phyloP scores from a whole-genome alignment of 495 filamentous ascomycete genomes.

The Penicillium ochrochloron region DNA sequence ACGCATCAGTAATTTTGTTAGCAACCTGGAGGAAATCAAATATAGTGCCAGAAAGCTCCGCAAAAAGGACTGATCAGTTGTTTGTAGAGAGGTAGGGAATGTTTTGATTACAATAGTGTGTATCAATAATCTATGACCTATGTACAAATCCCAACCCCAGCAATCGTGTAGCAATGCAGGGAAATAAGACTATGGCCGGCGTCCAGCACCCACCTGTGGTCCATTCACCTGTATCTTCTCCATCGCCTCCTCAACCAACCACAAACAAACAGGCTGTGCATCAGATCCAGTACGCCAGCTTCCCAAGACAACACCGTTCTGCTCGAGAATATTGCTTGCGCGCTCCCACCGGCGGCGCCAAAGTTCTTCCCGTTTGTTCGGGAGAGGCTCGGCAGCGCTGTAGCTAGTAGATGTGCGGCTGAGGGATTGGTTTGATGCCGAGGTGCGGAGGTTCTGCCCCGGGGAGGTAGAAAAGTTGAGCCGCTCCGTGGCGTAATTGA shows the following conservation, averaged over 20 bases:
- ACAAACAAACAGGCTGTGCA: conserved; percentile 62
- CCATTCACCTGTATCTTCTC: conserved; percentile 24
- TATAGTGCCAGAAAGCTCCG: too few relatives aligned
- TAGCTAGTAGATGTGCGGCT: conserved; percentile 16
- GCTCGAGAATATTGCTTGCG: conserved; percentile 71
- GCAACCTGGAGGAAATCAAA: too few relatives aligned
- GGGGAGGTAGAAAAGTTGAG: conserved; percentile 32
- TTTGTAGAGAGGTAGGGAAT: background rate
- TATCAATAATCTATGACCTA: conserved; percentile 12
- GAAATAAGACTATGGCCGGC: conserved; percentile 2
- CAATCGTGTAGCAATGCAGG: background rate
- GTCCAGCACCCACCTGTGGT: conserved; percentile 5
- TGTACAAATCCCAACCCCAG: conserved; percentile 10
- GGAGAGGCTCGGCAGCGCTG: conserved; percentile 27
- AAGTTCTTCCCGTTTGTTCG: conserved; percentile 79
- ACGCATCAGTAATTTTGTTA: too few relatives aligned
- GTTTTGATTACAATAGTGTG: background rate
- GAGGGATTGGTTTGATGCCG: conserved; percentile 37
- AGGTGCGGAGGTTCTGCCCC: conserved; percentile 24
- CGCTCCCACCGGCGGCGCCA: conserved; percentile 81
- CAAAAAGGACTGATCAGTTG: too few relatives aligned
- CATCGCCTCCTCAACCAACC: conserved; percentile 54
- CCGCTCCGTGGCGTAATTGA: conserved; percentile 43
- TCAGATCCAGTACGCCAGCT: conserved; percentile 89
- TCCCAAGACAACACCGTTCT: conserved; percentile 72